These are phyloP conservation scores for Areca catechu DNA, from an alignment of 176 grass and related monocot species.

Conservation along the genomic window DNA sequence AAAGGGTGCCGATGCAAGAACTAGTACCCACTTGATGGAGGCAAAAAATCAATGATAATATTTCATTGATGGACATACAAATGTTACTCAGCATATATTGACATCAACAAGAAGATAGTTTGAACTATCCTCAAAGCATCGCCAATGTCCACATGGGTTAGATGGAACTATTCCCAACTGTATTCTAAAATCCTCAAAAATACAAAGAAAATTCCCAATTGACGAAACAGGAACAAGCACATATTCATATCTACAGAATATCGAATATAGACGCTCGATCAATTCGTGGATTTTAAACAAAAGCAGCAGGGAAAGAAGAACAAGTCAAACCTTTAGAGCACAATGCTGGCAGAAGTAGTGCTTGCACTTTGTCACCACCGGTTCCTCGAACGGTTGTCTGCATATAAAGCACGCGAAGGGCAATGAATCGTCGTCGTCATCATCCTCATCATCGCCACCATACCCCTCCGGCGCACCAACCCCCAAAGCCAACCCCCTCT, in stretches of 20 bases:
- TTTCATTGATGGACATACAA: too few relatives aligned
- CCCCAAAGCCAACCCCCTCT: slow-evolving; percentile 41
- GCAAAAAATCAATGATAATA: too few relatives aligned
- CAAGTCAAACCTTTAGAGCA: slow-evolving; percentile 51
- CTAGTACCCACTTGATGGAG: too few relatives aligned
- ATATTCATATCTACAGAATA: background rate
- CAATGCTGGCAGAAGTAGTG: slow-evolving; percentile 93
- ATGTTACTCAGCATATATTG: too few relatives aligned
- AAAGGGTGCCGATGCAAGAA: too few relatives aligned
- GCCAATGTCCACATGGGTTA: too few relatives aligned
- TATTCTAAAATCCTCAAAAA: too few relatives aligned
- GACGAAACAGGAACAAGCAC: background rate
- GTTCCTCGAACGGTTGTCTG: slow-evolving; percentile 65
- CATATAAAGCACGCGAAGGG: slow-evolving; percentile 91
- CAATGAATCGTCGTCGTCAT: slow-evolving; percentile 40
- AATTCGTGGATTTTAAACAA: background rate
- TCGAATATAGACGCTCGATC: background rate
- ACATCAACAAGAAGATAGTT: too few relatives aligned
- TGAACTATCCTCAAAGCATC: too few relatives aligned
- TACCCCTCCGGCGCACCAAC: slow-evolving; percentile 28
- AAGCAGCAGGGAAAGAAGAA: slow-evolving; percentile 1
- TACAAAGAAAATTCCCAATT: too few relatives aligned
- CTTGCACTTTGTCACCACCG: slow-evolving; percentile 79
- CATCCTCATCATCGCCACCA: slow-evolving; percentile 29
- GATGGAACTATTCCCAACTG: too few relatives aligned